Evolutionary conservation across 1,284 basidiomycete genomes (phyloP).

Genomic region (Tremellales sp.): DNA sequence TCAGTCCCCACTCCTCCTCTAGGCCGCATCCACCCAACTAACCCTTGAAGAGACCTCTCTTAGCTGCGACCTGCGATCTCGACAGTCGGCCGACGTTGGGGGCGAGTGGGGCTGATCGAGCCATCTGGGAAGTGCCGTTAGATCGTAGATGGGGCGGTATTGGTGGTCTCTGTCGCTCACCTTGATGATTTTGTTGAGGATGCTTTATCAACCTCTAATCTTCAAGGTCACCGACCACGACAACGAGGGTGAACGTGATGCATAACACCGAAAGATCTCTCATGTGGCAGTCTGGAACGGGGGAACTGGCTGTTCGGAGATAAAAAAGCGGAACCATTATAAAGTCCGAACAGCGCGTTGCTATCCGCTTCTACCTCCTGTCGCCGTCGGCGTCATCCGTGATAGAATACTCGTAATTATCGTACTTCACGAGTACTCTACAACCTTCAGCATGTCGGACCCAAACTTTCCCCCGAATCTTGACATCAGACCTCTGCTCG

Average conservation of each 20-base stretch:
- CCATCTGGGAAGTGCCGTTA: slow-evolving; percentile 61
- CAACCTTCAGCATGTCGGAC: slow-evolving; percentile 23
- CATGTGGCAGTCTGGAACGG: too few relatives aligned
- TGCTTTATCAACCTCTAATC: too few relatives aligned
- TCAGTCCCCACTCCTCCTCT: slow-evolving; percentile 2
- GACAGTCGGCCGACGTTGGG: slow-evolving; percentile 80
- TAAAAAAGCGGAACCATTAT: not conserved
- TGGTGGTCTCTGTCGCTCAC: too few relatives aligned
- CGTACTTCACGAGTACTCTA: not conserved
- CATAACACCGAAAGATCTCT: too few relatives aligned
- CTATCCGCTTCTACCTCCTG: not conserved
- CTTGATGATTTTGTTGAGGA: too few relatives aligned
- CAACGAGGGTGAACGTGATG: too few relatives aligned
- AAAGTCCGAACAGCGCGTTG: not conserved
- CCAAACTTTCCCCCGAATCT: slow-evolving; percentile 47
- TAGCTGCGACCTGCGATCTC: slow-evolving; percentile 72
- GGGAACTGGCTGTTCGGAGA: too few relatives aligned
- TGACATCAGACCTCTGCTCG: slow-evolving; percentile 32
- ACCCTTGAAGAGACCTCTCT: slow-evolving; percentile 65
- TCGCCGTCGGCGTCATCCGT: not conserved
- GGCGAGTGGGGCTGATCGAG: slow-evolving; percentile 82
- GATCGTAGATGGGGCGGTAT: slow-evolving; percentile 1
- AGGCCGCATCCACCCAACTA: slow-evolving; percentile 16
- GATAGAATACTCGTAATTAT: not conserved
- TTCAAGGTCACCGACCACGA: too few relatives aligned